Conservation (phyloP, 1,284 basidiomycete genomes). For the Ceratobasidium sp. region DNA sequence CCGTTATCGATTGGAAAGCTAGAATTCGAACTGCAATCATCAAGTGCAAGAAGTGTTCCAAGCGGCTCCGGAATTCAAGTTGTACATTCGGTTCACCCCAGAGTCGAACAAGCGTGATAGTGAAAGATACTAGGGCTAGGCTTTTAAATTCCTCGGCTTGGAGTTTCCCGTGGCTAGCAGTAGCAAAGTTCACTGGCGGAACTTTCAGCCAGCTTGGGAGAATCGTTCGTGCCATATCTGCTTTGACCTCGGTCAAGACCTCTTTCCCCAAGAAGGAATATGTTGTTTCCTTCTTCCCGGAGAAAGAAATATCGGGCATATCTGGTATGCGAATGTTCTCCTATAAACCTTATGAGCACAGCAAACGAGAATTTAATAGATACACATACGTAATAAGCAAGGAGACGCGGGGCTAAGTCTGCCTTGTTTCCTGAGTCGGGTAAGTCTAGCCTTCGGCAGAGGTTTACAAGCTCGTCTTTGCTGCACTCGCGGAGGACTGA, state of each 20-base stretch:
- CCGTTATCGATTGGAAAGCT: conserved; percentile 1
- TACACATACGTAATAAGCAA: not conserved
- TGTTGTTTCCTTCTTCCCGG: too few relatives aligned
- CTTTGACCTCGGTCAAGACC: conserved; percentile 6
- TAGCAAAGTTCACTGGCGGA: conserved; percentile 37
- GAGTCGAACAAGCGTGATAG: conserved; percentile 42
- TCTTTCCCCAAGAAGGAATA: not conserved
- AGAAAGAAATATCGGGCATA: too few relatives aligned
- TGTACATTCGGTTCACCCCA: conserved; percentile 9
- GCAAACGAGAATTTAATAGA: too few relatives aligned
- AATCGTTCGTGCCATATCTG: conserved; percentile 30
- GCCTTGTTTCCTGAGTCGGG: not conserved
- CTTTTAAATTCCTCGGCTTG: conserved; percentile 49
- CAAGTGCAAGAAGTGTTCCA: conserved; percentile 37
- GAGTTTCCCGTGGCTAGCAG: conserved; percentile 33
- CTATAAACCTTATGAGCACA: not conserved
- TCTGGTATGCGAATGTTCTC: not conserved
- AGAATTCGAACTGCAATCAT: conserved; percentile 12
- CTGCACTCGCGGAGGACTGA: not conserved
- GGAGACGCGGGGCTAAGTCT: not conserved
- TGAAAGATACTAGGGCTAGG: conserved; percentile 44
- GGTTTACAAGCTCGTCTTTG: not conserved
- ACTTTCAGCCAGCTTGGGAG: conserved; percentile 43
- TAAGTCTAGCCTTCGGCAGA: not conserved
- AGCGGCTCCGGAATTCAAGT: not conserved